Percentiles rank a stretch among this genome's conserved stretches.
These are phyloP conservation scores for Boletus pseudo-olivaceus DNA, from an alignment of 768 basidiomycete species.

Conservation along the genomic window DNA sequence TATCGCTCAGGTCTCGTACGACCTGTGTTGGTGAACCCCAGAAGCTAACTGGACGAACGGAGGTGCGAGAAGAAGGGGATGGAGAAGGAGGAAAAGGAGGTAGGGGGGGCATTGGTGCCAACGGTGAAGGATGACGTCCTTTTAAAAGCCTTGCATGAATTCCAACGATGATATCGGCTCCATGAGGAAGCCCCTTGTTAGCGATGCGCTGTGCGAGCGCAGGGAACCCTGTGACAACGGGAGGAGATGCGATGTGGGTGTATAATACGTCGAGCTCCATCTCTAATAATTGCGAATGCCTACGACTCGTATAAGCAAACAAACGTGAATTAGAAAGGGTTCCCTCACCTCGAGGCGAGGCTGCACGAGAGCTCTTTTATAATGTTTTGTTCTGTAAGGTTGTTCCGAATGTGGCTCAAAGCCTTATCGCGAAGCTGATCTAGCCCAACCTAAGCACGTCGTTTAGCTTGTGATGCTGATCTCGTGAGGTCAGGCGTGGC, in stretches of 20 bases:
- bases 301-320: not conserved
- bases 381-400: slow-evolving; percentile 23
- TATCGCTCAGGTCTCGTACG: too few relatives aligned
- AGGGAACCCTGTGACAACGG: slow-evolving; percentile 11
- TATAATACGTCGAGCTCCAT: slow-evolving; percentile 25
- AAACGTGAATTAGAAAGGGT: not conserved
- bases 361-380: slow-evolving; percentile 21
- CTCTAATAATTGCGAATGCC: slow-evolving; percentile 16
- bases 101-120: not conserved
- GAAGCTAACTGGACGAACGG: too few relatives aligned
- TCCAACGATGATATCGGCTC: slow-evolving; percentile 21
- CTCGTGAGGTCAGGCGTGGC: too few relatives aligned
- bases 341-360: slow-evolving; percentile 15
- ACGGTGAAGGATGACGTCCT: not conserved
- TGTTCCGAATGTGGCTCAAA: slow-evolving; percentile 13
- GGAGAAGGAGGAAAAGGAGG: not conserved
- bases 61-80: not conserved
- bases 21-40: too few relatives aligned
- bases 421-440: slow-evolving; percentile 16
- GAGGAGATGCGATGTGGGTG: slow-evolving; percentile 10
- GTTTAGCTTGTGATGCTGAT: not conserved
- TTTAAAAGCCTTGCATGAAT: slow-evolving; percentile 17
- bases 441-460: slow-evolving; percentile 16
- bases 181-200: slow-evolving; percentile 17
- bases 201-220: slow-evolving; percentile 15